Evolutionary conservation across 495 filamentous ascomycete genomes (phyloP), one percentile per base, ranked within the genome.

Genomic region (Xanthoparmelia taractica): DNA sequence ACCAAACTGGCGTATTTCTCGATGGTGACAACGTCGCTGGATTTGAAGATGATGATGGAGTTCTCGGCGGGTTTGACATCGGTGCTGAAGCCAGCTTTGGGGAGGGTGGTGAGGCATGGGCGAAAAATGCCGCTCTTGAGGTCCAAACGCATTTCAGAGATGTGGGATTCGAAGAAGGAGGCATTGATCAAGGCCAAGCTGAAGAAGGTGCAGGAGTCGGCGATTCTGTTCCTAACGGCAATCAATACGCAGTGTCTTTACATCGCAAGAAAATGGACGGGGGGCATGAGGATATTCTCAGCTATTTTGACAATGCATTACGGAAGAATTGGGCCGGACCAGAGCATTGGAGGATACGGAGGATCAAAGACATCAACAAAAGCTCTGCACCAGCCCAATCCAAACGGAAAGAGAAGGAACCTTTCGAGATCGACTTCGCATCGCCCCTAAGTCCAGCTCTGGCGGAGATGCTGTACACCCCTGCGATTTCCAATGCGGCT

Each of bases 311-410:
- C 73, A 87, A 96, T 69, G 92, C 93, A 12, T 77, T 96, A 33
- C 85, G 89, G 68, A 96, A 95, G 80, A 97, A 96, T 73, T 99
- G 94, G 94, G 91, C 90, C n/a, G 95, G 91, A 56, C 94, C 94
- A 43, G 95, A 99, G 72, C 95, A 99, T 75, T 99, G 94, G 94
- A 85, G 92, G 67, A 97, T 99, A 69, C 82, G 90, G 48, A 89
- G 87, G 71, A 93, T 98, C 73, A 96, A 96, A 74, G 89, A 94
- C 61, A 80, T 82, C 64, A 84, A 82, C 61, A 90, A 88, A 38
- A 76, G 81, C 18, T 80, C 78, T 41, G 75, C 79, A 0, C 74
- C 83, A 10, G 81, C 76, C 60, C 77, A 73, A 59, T 82, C 78
- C 63, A 78, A 70, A 65, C 79, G 91, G 58, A 97, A 97, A 73